Evolutionary conservation across 352 stramenopile genomes (phyloP).

Genomic region (Phytopythium montanum): DNA sequence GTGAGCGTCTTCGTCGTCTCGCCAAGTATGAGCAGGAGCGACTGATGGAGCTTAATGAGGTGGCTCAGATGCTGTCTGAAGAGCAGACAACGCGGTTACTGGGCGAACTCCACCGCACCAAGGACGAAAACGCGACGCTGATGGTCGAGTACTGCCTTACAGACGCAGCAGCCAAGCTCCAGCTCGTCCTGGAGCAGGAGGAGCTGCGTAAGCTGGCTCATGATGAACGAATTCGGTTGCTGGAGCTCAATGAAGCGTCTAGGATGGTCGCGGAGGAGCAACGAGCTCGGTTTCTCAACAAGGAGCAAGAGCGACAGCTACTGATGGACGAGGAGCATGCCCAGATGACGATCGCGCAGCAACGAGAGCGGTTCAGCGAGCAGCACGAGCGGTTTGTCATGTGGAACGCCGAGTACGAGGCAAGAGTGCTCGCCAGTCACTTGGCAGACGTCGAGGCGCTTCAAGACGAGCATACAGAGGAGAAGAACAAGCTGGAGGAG

Average conservation of each 20-base stretch:
- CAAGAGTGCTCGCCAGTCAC: not conserved
- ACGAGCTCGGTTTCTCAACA: not conserved
- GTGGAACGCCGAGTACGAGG: slow-evolving; percentile 6
- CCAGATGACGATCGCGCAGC: not conserved
- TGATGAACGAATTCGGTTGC: slow-evolving; percentile 2
- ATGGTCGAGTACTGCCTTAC: slow-evolving; percentile 2
- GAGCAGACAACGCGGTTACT: slow-evolving; percentile 2
- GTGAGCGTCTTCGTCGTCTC: not conserved
- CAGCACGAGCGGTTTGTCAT: slow-evolving; percentile 9
- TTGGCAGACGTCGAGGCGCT: not conserved
- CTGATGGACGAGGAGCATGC: slow-evolving; percentile 4
- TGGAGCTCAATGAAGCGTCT: slow-evolving; percentile 3
- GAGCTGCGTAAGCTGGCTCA: slow-evolving; percentile 6
- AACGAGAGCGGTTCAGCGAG: slow-evolving; percentile 5
- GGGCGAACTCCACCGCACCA: not conserved
- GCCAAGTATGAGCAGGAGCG: slow-evolving; percentile 7
- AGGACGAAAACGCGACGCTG: slow-evolving; percentile 2
- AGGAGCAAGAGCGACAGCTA: not conserved
- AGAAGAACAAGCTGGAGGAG: not conserved
- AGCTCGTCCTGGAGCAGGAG: slow-evolving; percentile 3
- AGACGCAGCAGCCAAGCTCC: slow-evolving; percentile 3
- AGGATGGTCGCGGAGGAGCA: slow-evolving; percentile 6
- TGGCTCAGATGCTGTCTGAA: slow-evolving; percentile 3
- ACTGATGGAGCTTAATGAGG: slow-evolving; percentile 4
- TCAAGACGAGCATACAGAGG: not conserved